Evolutionary conservation across 257 asterid genomes (phyloP).

Genomic region (Paulownia fortunei): DNA sequence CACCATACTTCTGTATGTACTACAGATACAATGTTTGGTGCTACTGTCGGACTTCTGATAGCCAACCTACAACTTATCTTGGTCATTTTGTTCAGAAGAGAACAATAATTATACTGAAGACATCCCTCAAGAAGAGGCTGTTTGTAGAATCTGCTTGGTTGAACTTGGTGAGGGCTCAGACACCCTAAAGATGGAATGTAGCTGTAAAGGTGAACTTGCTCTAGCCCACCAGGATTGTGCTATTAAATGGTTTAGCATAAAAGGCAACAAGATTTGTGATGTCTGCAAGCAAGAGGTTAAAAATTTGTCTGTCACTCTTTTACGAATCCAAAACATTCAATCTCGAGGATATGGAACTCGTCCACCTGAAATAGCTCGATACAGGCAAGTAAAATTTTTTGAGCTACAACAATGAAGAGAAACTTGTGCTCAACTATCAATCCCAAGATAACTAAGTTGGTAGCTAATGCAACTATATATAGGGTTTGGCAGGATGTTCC

Average conservation of each 20-base stretch:
- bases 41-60: slow-evolving; percentile 6
- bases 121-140: slow-evolving; percentile 89
- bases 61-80: slow-evolving; percentile 38
- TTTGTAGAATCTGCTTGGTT: slow-evolving; percentile 86
- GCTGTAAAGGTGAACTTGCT: slow-evolving; percentile 97
- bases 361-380: slow-evolving; percentile 52
- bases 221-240: slow-evolving; percentile 96
- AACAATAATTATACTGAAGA: slow-evolving; percentile 58
- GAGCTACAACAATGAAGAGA: slow-evolving; percentile 8
- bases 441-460: slow-evolving; percentile 22
- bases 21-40: neutral
- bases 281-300: slow-evolving; percentile 88
- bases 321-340: slow-evolving; percentile 63
- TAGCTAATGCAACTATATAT: slow-evolving; percentile 28
- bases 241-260: slow-evolving; percentile 93
- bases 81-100: slow-evolving; percentile 59
- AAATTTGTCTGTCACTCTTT: slow-evolving; percentile 86
- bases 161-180: slow-evolving; percentile 84
- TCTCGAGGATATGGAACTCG: slow-evolving; percentile 46
- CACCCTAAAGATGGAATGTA: slow-evolving; percentile 90
- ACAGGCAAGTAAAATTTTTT: slow-evolving; percentile 60
- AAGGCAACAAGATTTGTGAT: slow-evolving; percentile 93
- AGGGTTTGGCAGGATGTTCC: slow-evolving; percentile 98
- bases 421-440: slow-evolving; percentile 1
- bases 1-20: neutral